A percentile compares a stretch with the other conserved stretches of the same genome.
Conservation (phyloP, 257 asterid genomes). For the Fraxinus quadrangulata region DNA sequence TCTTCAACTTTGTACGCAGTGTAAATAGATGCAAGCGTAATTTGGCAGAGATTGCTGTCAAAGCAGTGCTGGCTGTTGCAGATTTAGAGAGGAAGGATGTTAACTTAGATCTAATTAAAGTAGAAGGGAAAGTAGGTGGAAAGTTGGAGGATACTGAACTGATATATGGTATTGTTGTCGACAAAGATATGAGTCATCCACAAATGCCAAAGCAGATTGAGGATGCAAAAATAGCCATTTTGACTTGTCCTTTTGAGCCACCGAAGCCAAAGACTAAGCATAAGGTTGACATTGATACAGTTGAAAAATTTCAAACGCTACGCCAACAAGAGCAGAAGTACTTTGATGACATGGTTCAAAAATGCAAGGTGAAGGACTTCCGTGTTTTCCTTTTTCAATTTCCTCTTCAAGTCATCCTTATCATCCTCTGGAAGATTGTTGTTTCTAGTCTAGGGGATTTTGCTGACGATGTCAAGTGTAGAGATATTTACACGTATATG, state of each 20-base stretch:
- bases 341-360: constrained; percentile 92
- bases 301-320: constrained; percentile 80
- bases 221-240: constrained; percentile 88
- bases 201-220: constrained; percentile 96
- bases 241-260: constrained; percentile 97
- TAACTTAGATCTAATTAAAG: constrained; percentile 91
- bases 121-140: constrained; percentile 96
- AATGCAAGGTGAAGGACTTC: constrained; percentile 74
- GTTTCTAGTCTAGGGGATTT: neutral
- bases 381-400: neutral
- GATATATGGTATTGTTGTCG: constrained; percentile 83
- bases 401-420: neutral
- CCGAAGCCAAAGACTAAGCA: constrained; percentile 99
- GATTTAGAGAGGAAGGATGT: constrained; percentile 97
- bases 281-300: constrained; percentile 95
- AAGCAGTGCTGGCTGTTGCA: constrained; percentile 95
- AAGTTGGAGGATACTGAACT: constrained; percentile 94
- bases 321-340: constrained; percentile 87
- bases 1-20: constrained; percentile 46
- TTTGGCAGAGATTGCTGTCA: constrained; percentile 96
- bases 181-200: constrained; percentile 98
- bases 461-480: constrained; percentile 4
- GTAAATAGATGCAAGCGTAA: constrained; percentile 93
- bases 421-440: neutral
- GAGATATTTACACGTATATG: constrained; percentile 16